Evolutionary conservation across 1,139 yeast genomes (phyloP).

Genomic region (Blastobotrys buckinghamii): DNA sequence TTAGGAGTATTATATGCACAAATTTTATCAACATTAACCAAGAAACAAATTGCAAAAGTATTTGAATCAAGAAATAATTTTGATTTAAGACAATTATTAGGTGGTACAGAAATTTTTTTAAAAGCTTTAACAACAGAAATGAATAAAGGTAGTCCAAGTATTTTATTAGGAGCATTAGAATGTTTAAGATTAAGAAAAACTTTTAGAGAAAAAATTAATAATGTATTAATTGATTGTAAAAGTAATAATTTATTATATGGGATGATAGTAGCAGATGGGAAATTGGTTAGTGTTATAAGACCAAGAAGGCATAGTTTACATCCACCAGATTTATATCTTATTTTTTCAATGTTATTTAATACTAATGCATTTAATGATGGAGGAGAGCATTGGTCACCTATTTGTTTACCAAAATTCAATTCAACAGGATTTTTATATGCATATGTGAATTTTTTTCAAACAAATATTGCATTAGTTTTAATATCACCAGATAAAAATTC

Average conservation of each 20-base stretch:
- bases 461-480: constrained; percentile 55
- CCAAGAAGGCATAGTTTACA: constrained; percentile 62
- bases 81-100: constrained; percentile 71
- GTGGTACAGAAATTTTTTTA: constrained; percentile 57
- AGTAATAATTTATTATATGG: constrained; percentile 54
- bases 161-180: constrained; percentile 57
- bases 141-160: constrained; percentile 47
- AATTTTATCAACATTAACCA: constrained; percentile 71
- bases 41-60: constrained; percentile 62
- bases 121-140: constrained; percentile 56
- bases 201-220: constrained; percentile 42
- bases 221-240: constrained; percentile 39
- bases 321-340: constrained; percentile 60
- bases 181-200: constrained; percentile 46
- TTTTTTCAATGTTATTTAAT: constrained; percentile 57
- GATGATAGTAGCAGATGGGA: constrained; percentile 49
- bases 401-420: constrained; percentile 88
- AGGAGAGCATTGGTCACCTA: constrained; percentile 89
- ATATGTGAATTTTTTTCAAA: constrained; percentile 55
- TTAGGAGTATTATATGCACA: constrained; percentile 72
- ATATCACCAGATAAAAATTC: constrained; percentile 80
- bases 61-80: constrained; percentile 72
- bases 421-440: constrained; percentile 81
- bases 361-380: constrained; percentile 44
- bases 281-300: constrained; percentile 53